Base-by-base conservation (phyloP, 495 filamentous ascomycete species). In the Bacidia gigantensis region DNA sequence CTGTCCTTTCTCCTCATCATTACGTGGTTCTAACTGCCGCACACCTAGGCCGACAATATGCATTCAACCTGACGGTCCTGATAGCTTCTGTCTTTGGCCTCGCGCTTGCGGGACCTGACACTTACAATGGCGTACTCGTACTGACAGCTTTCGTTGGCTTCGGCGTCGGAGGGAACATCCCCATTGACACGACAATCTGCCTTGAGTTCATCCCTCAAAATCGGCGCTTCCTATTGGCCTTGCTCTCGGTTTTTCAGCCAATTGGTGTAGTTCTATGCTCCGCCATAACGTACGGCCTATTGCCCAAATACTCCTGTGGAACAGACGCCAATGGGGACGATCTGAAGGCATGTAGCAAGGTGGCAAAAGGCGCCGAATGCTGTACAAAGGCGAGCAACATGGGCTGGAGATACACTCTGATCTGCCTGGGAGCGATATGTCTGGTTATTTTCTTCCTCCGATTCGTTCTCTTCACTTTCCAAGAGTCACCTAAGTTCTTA, bases 31-130 rank as follows among this genome's bases (percentile, higher is more conserved):
- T 56, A 39, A 58, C 29, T 21, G 2, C 5, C 9, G 17, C n/a
- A 2, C 3, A n/a, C 18, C n/a, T 44, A 67, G 66, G 70, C 26
- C 67, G 71, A 18, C 64, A 64, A 56, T 73, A 69, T 64, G 70
- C 71, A 17, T 76, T 76, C 60, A 74, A 76, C 49, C 55, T 72
- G 2, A 75, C 72, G 22, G 64, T 69, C 18, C 52, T 74, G n/a
- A 65, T 74, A 40, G 55, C 67, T 3, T 62, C 67, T 3, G 57
- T 67, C 21, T 76, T 75, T 51, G 72, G 72, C 10, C 58, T 74
- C 2, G 64, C 62, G 41, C 56, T 73, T 7, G 72, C 65, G n/a
- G 69, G 59, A 2, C 60, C 69, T 7, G 62, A 67, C 26, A 64
- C 53, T 18, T 72, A 71, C 56, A 56, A 52, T 42, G 60, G 63